phyloP scores from a whole-genome alignment of 2,329 filamentous ascomycete species.

The Aspergillus alliaceus region DNA sequence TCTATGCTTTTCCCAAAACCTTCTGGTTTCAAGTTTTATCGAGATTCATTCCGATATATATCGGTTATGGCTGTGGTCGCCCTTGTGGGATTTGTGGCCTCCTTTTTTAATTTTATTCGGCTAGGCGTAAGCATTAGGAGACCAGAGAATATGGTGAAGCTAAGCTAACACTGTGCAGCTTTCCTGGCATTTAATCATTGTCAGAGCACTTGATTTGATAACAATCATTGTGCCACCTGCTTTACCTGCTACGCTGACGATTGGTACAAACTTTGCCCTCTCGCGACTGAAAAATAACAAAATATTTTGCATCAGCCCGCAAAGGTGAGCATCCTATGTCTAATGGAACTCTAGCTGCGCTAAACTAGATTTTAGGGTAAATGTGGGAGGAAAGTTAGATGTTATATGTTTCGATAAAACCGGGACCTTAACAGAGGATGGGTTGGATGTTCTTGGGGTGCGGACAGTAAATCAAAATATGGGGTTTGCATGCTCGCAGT shows the following conservation, averaged over 20 bases:
- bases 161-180: constrained; percentile 48
- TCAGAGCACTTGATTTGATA: constrained; percentile 89
- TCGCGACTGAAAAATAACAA: constrained; percentile 80
- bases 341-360: background rate
- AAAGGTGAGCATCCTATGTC: constrained; percentile 48
- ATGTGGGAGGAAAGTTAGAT: constrained; percentile 93
- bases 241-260: constrained; percentile 89
- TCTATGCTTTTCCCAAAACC: constrained; percentile 99
- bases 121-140: constrained; percentile 60
- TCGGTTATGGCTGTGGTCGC: constrained; percentile 92
- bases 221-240: constrained; percentile 97
- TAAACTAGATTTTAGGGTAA: constrained; percentile 60
- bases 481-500: constrained; percentile 29
- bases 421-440: constrained; percentile 95
- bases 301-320: constrained; percentile 97
- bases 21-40: constrained; percentile 97
- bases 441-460: constrained; percentile 87
- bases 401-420: constrained; percentile 99
- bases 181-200: constrained; percentile 85
- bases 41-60: constrained; percentile 96
- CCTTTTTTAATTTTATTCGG: constrained; percentile 88
- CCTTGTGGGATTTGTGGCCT: constrained; percentile 80
- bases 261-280: constrained; percentile 93
- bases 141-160: background rate
- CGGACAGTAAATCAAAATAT: constrained; percentile 68